Evolutionary conservation across 2,329 filamentous ascomycete species (phyloP).

Genomic region (Penicillium sp.): DNA sequence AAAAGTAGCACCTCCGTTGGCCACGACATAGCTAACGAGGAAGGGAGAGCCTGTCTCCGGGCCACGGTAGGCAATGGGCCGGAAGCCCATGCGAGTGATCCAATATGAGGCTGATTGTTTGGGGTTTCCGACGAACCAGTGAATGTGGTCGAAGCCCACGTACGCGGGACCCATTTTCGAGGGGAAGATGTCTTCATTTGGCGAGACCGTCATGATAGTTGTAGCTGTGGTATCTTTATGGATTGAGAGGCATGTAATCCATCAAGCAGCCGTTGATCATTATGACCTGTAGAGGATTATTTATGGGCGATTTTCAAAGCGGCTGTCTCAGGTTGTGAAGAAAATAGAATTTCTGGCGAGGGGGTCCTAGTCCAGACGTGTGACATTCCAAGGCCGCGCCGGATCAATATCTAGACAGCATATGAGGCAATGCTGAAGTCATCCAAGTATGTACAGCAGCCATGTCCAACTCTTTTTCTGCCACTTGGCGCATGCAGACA

Average conservation of each 20-base stretch:
- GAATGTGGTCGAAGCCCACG: constrained; percentile 78
- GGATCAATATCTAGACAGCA: constrained; percentile 2
- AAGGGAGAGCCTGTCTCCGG: constrained; percentile 82
- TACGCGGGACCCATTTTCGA: constrained; percentile 25
- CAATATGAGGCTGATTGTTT: constrained; percentile 90
- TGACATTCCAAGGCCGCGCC: constrained; percentile 4
- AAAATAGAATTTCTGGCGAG: constrained; percentile 1
- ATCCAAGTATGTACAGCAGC: constrained; percentile 1
- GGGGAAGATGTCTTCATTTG: constrained; percentile 20
- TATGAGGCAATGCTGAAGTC: constrained; percentile 12
- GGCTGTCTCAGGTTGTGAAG: neutral
- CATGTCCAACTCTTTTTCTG: neutral
- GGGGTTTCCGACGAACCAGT: constrained; percentile 92
- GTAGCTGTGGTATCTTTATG: neutral
- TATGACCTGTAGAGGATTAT: neutral
- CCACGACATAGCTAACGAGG: constrained; percentile 77
- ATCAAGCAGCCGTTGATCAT: neutral
- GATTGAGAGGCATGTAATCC: neutral
- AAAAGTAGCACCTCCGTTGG: constrained; percentile 75
- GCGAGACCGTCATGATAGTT: neutral
- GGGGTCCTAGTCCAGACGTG: constrained; percentile 1
- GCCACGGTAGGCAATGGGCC: constrained; percentile 75
- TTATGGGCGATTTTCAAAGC: constrained; percentile 4
- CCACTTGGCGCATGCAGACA: neutral
- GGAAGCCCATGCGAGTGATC: constrained; percentile 79